Conservation (phyloP, 306 rosid genomes). For the Neltuma alba region DNA sequence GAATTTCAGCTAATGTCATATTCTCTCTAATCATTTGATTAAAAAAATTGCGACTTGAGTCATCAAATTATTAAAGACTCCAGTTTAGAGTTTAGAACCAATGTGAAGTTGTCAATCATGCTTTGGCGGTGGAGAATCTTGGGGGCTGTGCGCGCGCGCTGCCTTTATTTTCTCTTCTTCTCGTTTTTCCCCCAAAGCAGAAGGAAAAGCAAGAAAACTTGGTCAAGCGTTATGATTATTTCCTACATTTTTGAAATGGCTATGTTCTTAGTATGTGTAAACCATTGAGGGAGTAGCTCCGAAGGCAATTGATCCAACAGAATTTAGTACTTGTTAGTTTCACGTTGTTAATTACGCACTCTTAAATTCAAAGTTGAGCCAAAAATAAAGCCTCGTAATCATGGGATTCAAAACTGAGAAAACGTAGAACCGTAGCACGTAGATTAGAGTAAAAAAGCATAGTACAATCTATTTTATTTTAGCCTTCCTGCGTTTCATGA, state of each 20-base stretch:
- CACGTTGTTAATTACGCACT: background rate
- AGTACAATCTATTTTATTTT: background rate
- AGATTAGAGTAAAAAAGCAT: background rate
- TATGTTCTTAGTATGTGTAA: background rate
- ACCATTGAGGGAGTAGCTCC: background rate
- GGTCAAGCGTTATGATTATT: background rate
- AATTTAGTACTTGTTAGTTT: background rate
- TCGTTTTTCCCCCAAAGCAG: background rate
- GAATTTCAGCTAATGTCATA: background rate
- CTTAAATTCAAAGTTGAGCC: slow-evolving; percentile 6
- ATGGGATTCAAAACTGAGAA: background rate
- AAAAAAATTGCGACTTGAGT: too few species aligned
- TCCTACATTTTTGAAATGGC: background rate
- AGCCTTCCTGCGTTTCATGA: slow-evolving; percentile 20
- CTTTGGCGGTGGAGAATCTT: background rate
- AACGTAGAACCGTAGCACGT: background rate
- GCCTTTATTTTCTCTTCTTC: too few species aligned
- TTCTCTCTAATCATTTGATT: background rate
- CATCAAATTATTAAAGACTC: too few species aligned
- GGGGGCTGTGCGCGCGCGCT: background rate
- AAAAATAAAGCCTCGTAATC: background rate
- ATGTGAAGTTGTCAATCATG: background rate
- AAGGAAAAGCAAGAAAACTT: background rate
- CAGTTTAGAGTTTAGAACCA: too few species aligned
- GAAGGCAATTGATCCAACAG: background rate